Evolutionary conservation across 331 rosid species (phyloP).

Genomic region (Acacia concinna): DNA sequence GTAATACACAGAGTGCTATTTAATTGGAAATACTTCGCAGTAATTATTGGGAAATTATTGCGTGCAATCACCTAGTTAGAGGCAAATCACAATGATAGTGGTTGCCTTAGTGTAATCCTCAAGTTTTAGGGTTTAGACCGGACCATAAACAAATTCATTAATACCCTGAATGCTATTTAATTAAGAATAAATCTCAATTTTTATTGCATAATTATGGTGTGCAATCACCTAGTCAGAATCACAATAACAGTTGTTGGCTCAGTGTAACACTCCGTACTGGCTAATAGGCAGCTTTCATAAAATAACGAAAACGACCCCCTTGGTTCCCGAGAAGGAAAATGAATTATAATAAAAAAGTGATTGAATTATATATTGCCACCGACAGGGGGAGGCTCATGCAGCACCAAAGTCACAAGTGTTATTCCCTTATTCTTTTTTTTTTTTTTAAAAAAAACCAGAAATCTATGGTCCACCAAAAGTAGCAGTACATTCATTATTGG

Average conservation of each 20-base stretch:
- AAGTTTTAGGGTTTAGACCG: too few relatives aligned
- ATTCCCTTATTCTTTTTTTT: not conserved
- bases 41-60: too few relatives aligned
- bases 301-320: not conserved
- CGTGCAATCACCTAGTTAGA: too few relatives aligned
- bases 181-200: not conserved
- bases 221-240: not conserved
- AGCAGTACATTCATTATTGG: not conserved
- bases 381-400: constrained; percentile 19
- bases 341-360: too few relatives aligned
- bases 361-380: constrained; percentile 9
- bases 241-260: not conserved
- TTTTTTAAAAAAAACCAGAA: not conserved
- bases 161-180: not conserved
- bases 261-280: too few relatives aligned
- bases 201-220: not conserved
- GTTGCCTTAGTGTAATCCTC: too few relatives aligned
- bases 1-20: too few relatives aligned
- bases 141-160: not conserved
- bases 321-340: not conserved
- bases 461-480: not conserved
- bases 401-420: not conserved
- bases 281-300: not conserved
- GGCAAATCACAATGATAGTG: too few relatives aligned
- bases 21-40: too few relatives aligned